Percentiles rank a stretch among this genome's conserved stretches.
phyloP scores from a whole-genome alignment of 129 eudicot genomes.

The Tanacetum coccineum region DNA sequence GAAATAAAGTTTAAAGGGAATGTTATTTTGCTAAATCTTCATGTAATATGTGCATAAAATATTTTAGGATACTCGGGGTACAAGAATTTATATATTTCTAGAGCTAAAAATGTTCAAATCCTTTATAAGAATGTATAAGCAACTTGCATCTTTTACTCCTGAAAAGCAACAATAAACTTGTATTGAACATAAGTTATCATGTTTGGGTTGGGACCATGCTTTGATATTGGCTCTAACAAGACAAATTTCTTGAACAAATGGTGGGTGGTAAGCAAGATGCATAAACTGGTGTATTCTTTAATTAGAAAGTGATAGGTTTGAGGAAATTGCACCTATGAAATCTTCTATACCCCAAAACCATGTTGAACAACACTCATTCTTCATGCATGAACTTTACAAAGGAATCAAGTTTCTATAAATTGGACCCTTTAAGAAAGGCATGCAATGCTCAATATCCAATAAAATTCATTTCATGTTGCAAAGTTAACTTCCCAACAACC shows the following conservation, averaged over 20 bases:
- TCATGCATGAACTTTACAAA: conserved; percentile 25
- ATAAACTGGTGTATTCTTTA: conserved; percentile 35
- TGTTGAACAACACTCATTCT: conserved; percentile 22
- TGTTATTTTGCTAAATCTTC: too few relatives aligned
- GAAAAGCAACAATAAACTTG: conserved; percentile 3
- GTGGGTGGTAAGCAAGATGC: conserved; percentile 33
- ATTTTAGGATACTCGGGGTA: too few relatives aligned
- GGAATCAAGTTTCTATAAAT: conserved; percentile 27
- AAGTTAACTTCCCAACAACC: conserved; percentile 27
- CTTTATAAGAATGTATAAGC: not conserved
- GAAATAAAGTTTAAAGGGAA: too few relatives aligned
- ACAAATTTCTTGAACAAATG: conserved; percentile 38
- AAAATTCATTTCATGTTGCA: conserved; percentile 28
- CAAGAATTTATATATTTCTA: too few relatives aligned
- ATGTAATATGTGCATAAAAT: too few relatives aligned
- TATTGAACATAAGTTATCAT: conserved; percentile 24
- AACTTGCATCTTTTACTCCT: not conserved
- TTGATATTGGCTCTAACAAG: conserved; percentile 31
- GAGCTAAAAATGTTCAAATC: not conserved
- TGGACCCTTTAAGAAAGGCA: conserved; percentile 34
- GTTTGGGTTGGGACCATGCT: conserved; percentile 40
- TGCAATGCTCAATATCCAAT: conserved; percentile 41
- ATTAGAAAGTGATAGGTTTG: conserved; percentile 40
- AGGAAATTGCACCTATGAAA: conserved; percentile 29
- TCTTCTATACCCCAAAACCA: conserved; percentile 33